Percentiles rank a stretch among this genome's conserved stretches.
These are phyloP conservation scores for Verticillium klebahnii DNA, from an alignment of 2,329 filamentous ascomycete genomes.

Conservation along the genomic window DNA sequence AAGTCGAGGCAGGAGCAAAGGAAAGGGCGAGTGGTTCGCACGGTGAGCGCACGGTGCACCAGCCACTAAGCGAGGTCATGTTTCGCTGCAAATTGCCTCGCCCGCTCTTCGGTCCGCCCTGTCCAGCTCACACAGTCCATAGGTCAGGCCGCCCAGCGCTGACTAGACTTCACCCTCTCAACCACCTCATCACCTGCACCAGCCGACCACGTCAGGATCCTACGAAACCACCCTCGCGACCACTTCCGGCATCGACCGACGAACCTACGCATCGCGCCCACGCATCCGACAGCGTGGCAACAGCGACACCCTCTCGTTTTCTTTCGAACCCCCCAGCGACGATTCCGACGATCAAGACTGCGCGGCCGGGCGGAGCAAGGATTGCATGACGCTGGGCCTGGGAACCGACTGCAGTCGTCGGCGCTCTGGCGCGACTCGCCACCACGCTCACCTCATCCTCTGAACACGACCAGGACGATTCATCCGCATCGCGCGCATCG, in stretches of 20 bases:
- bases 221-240: neutral
- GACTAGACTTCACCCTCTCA: conserved; percentile 15
- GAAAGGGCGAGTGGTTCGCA: neutral
- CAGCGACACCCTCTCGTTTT: neutral
- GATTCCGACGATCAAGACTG: neutral
- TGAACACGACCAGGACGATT: conserved; percentile 10
- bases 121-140: conserved; percentile 8
- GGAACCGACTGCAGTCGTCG: conserved; percentile 28
- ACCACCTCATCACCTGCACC: conserved; percentile 5
- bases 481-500: conserved; percentile 16
- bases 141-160: conserved; percentile 7
- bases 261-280: neutral
- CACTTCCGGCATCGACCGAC: neutral
- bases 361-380: conserved; percentile 5
- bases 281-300: neutral
- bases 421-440: conserved; percentile 32
- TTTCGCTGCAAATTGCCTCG: conserved; percentile 12
- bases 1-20: conserved; percentile 1
- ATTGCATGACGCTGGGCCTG: conserved; percentile 29
- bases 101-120: conserved; percentile 13
- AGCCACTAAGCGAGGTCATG: conserved; percentile 1
- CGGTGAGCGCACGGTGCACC: conserved; percentile 1
- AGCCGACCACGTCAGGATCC: neutral
- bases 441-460: conserved; percentile 14
- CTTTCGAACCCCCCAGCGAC: neutral